Evolutionary conservation across 1,139 yeast species (phyloP).

Genomic region (Pichia sp.): DNA sequence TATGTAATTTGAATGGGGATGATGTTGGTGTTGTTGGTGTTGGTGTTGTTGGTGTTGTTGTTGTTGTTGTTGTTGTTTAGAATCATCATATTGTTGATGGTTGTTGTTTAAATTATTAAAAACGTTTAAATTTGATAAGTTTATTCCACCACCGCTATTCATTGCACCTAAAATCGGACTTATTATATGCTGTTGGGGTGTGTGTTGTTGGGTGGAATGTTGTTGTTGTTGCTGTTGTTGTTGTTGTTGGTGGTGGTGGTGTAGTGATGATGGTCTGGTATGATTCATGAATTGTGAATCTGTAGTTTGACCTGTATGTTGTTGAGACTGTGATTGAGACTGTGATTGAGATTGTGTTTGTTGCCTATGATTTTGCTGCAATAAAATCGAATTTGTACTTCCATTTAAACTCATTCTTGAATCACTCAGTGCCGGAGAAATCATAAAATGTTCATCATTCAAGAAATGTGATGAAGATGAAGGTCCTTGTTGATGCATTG

Average conservation of each 20-base stretch:
- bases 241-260: not conserved
- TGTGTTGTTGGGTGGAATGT: not conserved
- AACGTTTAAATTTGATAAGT: conserved; percentile 1
- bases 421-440: conserved; percentile 40
- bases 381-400: conserved; percentile 2
- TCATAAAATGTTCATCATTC: conserved; percentile 2
- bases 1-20: not conserved
- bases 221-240: not conserved
- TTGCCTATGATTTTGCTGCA: conserved; percentile 2
- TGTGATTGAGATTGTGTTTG: not conserved
- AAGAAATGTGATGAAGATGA: not conserved
- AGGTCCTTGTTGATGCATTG: conserved; percentile 14
- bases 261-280: not conserved
- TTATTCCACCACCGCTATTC: conserved; percentile 2
- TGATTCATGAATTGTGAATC: not conserved
- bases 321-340: not conserved
- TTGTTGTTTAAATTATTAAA: not conserved
- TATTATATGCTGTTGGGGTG: not conserved
- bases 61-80: too few relatives aligned
- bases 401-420: conserved; percentile 20
- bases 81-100: conserved; percentile 3
- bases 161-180: conserved; percentile 10
- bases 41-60: conserved; percentile 1
- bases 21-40: too few relatives aligned
- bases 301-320: not conserved